Evolutionary conservation across 495 filamentous ascomycete genomes (phyloP).

Genomic region (Penicillium subrubescens): DNA sequence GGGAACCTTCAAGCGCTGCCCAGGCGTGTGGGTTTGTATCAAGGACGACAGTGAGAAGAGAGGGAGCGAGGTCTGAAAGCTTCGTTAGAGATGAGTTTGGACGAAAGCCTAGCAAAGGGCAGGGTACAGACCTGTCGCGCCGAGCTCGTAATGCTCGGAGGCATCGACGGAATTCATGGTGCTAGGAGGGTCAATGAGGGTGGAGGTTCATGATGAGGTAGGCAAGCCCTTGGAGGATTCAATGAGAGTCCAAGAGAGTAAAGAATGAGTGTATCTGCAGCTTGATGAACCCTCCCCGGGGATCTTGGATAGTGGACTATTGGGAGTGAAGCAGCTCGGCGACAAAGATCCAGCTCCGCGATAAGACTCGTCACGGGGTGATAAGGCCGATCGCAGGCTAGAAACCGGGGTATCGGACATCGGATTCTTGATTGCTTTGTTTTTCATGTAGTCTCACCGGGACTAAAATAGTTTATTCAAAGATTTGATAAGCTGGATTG

Average conservation of each 20-base stretch:
- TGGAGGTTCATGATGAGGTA: conserved; percentile 17
- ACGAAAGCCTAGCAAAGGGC: neutral
- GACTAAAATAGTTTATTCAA: neutral
- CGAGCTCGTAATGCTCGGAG: conserved; percentile 77
- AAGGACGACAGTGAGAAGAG: conserved; percentile 86
- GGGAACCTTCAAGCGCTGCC: conserved; percentile 71
- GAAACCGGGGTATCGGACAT: neutral
- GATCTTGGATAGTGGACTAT: neutral
- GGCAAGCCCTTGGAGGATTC: conserved; percentile 6
- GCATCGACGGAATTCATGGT: conserved; percentile 89
- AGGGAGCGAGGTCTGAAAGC: conserved; percentile 67
- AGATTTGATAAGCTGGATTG: no score
- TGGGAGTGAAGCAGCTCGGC: neutral
- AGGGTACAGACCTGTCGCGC: conserved; percentile 23
- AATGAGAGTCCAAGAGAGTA: neutral
- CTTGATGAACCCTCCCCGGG: neutral
- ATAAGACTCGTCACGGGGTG: conserved; percentile 25
- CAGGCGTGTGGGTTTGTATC: conserved; percentile 97
- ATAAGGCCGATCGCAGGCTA: conserved; percentile 11
- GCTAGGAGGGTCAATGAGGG: conserved; percentile 11
- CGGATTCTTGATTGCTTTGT: neutral
- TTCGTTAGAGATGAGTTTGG: conserved; percentile 3
- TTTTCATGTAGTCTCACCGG: neutral
- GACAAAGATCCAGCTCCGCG: conserved; percentile 18
- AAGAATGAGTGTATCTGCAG: neutral